phyloP scores from a whole-genome alignment of 2,329 filamentous ascomycete species.

The Zymoseptoria crescenta region DNA sequence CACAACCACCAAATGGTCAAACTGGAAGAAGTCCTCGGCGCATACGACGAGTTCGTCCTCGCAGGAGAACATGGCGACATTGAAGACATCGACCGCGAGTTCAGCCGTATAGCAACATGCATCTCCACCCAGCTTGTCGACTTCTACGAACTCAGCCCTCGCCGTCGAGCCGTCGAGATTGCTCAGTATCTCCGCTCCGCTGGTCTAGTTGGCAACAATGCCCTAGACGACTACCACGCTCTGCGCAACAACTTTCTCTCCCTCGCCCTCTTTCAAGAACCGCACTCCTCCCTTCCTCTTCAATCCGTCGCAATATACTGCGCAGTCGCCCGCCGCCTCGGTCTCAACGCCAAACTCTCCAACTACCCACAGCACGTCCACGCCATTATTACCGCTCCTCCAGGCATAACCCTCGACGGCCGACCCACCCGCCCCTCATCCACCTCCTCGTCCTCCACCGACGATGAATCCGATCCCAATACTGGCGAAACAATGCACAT shows the following conservation, averaged over 20 bases:
- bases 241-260: constrained; percentile 84
- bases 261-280: constrained; percentile 62
- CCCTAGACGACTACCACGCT: constrained; percentile 66
- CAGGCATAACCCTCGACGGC: constrained; percentile 40
- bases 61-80: constrained; percentile 66
- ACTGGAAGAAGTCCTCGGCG: constrained; percentile 68
- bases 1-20: constrained; percentile 44
- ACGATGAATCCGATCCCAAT: constrained; percentile 11
- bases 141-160: constrained; percentile 51
- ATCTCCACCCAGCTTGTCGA: constrained; percentile 49
- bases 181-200: constrained; percentile 61
- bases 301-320: constrained; percentile 85
- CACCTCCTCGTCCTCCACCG: neutral
- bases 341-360: constrained; percentile 68
- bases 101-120: constrained; percentile 55
- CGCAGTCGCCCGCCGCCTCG: constrained; percentile 64
- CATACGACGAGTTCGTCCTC: constrained; percentile 84
- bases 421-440: constrained; percentile 1
- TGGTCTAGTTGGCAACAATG: constrained; percentile 55
- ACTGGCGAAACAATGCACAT: constrained; percentile 53
- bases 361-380: constrained; percentile 81
- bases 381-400: constrained; percentile 57
- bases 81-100: constrained; percentile 50
- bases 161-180: constrained; percentile 60
- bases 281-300: constrained; percentile 74